Conservation (phyloP, 2,329 filamentous ascomycete genomes). For the Achaetomium macrosporum region DNA sequence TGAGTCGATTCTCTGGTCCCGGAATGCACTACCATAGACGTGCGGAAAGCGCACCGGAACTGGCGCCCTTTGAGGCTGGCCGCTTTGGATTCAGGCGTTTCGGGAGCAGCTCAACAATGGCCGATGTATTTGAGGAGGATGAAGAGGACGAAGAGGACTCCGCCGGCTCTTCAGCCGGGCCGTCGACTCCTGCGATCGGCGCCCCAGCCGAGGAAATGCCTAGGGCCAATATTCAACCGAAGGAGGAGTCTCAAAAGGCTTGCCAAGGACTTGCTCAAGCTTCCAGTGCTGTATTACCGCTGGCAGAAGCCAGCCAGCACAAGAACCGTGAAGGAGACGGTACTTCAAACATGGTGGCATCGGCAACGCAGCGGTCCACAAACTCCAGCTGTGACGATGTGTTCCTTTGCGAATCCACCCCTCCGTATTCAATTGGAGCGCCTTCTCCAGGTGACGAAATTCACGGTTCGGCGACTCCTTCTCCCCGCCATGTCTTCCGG, state of each 20-base stretch:
- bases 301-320: slow-evolving; percentile 18
- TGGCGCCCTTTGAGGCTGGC: slow-evolving; percentile 64
- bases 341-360: not conserved
- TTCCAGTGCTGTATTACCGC: not conserved
- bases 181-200: slow-evolving; percentile 30
- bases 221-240: slow-evolving; percentile 5
- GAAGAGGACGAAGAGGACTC: slow-evolving; percentile 51
- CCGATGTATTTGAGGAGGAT: slow-evolving; percentile 81
- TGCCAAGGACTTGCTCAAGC: not conserved
- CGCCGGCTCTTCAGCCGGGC: slow-evolving; percentile 34
- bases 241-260: slow-evolving; percentile 1
- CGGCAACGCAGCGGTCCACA: not conserved
- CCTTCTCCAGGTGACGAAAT: slow-evolving; percentile 26
- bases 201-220: slow-evolving; percentile 33
- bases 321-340: not conserved
- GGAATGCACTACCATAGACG: slow-evolving; percentile 72
- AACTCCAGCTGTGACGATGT: slow-evolving; percentile 35
- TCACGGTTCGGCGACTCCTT: slow-evolving; percentile 40
- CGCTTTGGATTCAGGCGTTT: slow-evolving; percentile 55
- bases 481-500: slow-evolving; percentile 37
- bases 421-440: not conserved
- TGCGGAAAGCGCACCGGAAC: slow-evolving; percentile 73
- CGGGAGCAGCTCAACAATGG: slow-evolving; percentile 68
- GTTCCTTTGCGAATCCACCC: slow-evolving; percentile 42
- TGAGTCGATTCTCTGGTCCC: slow-evolving; percentile 61